These are phyloP conservation scores for Ensete ventricosum DNA, from an alignment of 176 grass and related monocot genomes.

Conservation along the genomic window DNA sequence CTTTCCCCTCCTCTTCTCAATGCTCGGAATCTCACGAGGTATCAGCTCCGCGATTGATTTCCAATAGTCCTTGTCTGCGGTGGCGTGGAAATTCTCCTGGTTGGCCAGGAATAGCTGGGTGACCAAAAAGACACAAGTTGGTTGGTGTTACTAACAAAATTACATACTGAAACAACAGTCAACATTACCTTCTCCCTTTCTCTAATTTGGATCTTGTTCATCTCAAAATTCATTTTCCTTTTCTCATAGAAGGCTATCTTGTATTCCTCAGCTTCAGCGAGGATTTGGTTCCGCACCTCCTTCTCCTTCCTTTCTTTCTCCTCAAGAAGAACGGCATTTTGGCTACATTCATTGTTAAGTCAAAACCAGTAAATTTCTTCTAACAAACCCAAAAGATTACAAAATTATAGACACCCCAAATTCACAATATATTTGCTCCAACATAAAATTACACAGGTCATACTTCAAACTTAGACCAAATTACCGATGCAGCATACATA, in stretches of 20 bases:
- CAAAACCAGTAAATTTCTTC: too few species aligned
- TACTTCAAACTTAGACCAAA: too few species aligned
- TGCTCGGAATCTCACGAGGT: constrained; percentile 3
- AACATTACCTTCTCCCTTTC: constrained; percentile 10
- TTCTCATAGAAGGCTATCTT: constrained; percentile 2
- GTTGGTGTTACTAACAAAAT: neutral
- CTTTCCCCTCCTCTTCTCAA: constrained; percentile 3
- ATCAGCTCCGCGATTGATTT: constrained; percentile 10
- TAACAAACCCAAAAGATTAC: too few species aligned
- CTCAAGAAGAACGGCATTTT: neutral
- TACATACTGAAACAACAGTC: too few species aligned
- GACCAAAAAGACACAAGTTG: neutral
- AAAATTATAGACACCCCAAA: too few species aligned
- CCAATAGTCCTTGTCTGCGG: constrained; percentile 8
- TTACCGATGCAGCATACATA: too few species aligned
- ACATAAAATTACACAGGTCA: too few species aligned
- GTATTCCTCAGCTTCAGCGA: neutral
- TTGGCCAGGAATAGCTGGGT: constrained; percentile 5
- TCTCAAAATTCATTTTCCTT: constrained; percentile 10
- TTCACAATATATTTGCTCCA: too few species aligned
- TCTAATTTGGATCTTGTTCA: constrained; percentile 12
- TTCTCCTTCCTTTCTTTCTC: constrained; percentile 6
- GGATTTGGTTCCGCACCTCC: neutral
- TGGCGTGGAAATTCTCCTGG: constrained; percentile 6
- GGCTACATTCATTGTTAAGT: neutral